Base-by-base conservation (phyloP, 2,329 filamentous ascomycete species). In the Pseudofabraea citricarpa region DNA sequence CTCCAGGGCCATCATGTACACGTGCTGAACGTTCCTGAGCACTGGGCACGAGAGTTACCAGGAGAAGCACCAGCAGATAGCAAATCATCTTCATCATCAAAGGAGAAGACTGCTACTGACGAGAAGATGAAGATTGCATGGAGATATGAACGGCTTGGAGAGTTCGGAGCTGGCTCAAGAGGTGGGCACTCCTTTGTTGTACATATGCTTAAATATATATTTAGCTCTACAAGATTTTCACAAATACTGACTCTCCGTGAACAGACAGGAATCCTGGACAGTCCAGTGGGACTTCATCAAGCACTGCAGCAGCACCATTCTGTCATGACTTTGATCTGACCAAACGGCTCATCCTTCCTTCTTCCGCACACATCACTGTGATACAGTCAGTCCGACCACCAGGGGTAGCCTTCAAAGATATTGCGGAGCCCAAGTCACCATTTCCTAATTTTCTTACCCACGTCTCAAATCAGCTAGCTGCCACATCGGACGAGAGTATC, bases 81-180 rank as follows among this genome's bases (percentile, higher is more conserved):
- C 71, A n/a, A n/a, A n/a, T 72, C 24, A 64, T 69, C 33, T 68
- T 65, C 44, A 56, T 59, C 8, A 62, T 59, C 32, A 58, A 57
- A 56, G 57, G 62, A 63, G 67, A 62, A 52, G 29, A 43, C 59
- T 13, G 53, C 61, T 3, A 57, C 65, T 2, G 73, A 74, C 12
- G 86, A 91, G 50, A 90, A 84, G 65, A 97, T 98, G 93, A 97
- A 95, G 70, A 98, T 98, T 70, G 93, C 93, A 3, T 98, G 93
- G 93, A 78, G 93, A 63, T 98, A 98, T 67, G 90, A 97, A 65
- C 78, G 81, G 24, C 66, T 97, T 41, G 85, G 86, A 13, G 84
- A 85, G 52, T 83, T 82, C 55, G 81, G 81, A 32, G 74, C 72
- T 46, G 67, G 73, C 41, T 64, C 46, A 61, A 70, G 48, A 70